A percentile compares a stretch with the other conserved stretches of the same genome.
phyloP scores from a whole-genome alignment of 768 basidiomycete genomes.

The Russula compacta region DNA sequence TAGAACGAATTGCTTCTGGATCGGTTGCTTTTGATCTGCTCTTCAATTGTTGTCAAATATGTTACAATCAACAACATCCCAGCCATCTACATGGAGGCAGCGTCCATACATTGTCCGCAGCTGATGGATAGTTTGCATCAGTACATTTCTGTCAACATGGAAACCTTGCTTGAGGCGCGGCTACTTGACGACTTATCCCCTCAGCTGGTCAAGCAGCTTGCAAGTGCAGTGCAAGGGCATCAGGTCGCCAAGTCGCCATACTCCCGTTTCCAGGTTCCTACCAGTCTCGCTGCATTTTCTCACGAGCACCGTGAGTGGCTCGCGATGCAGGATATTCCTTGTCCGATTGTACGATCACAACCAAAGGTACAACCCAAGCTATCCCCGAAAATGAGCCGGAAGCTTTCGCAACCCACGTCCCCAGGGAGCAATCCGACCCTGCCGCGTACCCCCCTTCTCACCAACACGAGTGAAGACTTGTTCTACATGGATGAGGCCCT shows the following conservation, averaged over 20 bases:
- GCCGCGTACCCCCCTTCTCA: constrained; percentile 19
- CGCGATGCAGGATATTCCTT: constrained; percentile 55
- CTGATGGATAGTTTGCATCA: constrained; percentile 64
- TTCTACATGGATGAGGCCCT: constrained; percentile 74
- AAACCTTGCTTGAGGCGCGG: constrained; percentile 72
- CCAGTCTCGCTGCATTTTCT: constrained; percentile 39
- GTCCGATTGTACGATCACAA: constrained; percentile 35
- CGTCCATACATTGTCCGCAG: constrained; percentile 59
- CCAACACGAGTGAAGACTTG: constrained; percentile 49
- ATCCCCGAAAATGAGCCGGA: constrained; percentile 28
- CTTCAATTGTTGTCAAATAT: constrained; percentile 57
- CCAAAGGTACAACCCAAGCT: constrained; percentile 22
- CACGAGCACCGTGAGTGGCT: constrained; percentile 65
- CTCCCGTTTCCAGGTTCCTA: constrained; percentile 46
- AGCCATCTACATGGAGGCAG: constrained; percentile 73
- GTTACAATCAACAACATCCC: constrained; percentile 69
- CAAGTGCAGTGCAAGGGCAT: constrained; percentile 42
- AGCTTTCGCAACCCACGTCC: constrained; percentile 24
- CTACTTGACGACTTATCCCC: constrained; percentile 70
- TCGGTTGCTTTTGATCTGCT: constrained; percentile 76
- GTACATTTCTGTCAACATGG: constrained; percentile 78
- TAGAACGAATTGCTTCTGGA: constrained; percentile 88
- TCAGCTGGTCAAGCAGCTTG: constrained; percentile 58
- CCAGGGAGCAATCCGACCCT: constrained; percentile 24
- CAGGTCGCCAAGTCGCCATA: constrained; percentile 64